Conservation (phyloP, 176 grass and related monocot species). For the Secale cereale region DNA sequence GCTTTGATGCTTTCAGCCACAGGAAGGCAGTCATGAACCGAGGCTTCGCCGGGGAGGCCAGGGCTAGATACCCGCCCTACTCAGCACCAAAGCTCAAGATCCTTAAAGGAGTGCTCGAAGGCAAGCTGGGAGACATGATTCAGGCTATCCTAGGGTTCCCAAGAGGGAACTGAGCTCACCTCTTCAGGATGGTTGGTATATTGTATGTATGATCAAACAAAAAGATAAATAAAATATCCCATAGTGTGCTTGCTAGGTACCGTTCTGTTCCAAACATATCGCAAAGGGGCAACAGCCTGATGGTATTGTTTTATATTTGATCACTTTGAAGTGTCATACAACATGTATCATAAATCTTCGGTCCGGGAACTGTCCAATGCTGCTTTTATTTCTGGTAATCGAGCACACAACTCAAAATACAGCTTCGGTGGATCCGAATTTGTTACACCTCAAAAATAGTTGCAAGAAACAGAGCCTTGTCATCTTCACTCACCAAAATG, state of each 20-base stretch:
- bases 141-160: slow-evolving; percentile 42
- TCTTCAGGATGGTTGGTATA: not conserved
- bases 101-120: slow-evolving; percentile 52
- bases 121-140: slow-evolving; percentile 44
- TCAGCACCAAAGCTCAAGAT: slow-evolving; percentile 48
- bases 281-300: not conserved
- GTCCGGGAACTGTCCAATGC: not conserved
- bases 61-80: slow-evolving; percentile 71
- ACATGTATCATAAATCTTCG: not conserved
- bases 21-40: slow-evolving; percentile 56
- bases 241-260: not conserved
- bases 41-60: slow-evolving; percentile 40
- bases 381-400: slow-evolving; percentile 28
- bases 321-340: not conserved
- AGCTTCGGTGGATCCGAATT: not conserved
- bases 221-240: not conserved
- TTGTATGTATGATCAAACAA: not conserved
- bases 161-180: slow-evolving; percentile 15
- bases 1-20: slow-evolving; percentile 76
- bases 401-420: not conserved
- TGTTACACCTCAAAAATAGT: not conserved
- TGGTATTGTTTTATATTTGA: not conserved
- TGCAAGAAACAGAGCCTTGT: not conserved
- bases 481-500: slow-evolving; percentile 3
- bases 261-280: not conserved